Conservation (phyloP, 106 monocot species). For the Dendrobium officinale region DNA sequence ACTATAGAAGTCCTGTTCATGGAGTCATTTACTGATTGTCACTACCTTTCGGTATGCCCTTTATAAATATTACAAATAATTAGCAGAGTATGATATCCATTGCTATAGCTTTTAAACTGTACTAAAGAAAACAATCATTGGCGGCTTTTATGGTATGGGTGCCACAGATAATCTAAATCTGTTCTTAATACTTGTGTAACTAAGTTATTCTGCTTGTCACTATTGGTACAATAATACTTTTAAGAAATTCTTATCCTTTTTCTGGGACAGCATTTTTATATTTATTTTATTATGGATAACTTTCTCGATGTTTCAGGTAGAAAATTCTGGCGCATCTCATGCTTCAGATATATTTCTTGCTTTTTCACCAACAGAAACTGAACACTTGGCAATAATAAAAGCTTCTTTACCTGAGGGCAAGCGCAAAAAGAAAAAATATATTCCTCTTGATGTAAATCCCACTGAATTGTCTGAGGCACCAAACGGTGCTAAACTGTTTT, state of each 20-base stretch:
- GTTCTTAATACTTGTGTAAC: background rate
- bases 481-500: constrained; percentile 40
- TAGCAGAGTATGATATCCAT: background rate
- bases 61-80: background rate
- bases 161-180: background rate
- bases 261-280: background rate
- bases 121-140: background rate
- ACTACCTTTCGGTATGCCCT: background rate
- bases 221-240: background rate
- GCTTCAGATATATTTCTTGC: constrained; percentile 57
- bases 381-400: constrained; percentile 58
- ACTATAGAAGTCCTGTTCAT: background rate
- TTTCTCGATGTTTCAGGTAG: constrained; percentile 36
- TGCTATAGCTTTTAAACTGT: background rate
- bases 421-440: constrained; percentile 57
- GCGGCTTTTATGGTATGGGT: background rate
- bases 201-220: background rate
- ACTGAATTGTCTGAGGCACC: constrained; percentile 20
- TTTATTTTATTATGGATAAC: background rate
- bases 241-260: background rate
- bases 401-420: constrained; percentile 54
- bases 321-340: constrained; percentile 55
- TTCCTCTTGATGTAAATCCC: constrained; percentile 38
- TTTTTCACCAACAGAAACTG: constrained; percentile 54
- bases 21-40: background rate